Percentiles rank a stretch among this genome's conserved stretches.
Conservation (phyloP, 75 land plant species). For the Selaginella tamariscina region DNA sequence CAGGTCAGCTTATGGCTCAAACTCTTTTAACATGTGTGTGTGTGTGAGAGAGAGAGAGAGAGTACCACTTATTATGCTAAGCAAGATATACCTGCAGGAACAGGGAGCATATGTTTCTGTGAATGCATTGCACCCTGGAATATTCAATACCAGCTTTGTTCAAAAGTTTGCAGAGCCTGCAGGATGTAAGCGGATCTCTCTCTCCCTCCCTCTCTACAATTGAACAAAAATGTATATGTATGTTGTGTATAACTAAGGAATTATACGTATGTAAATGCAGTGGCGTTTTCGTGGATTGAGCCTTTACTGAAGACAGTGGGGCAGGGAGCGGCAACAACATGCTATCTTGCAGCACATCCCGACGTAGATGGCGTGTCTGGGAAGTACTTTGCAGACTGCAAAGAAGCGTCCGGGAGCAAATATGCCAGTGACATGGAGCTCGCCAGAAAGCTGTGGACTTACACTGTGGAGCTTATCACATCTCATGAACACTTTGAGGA, state of each 20-base stretch:
- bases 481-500: neutral
- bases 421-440: slow-evolving; percentile 1
- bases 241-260: neutral
- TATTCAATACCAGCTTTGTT: slow-evolving; percentile 1
- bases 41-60: neutral
- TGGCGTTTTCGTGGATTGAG: neutral
- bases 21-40: too few species aligned
- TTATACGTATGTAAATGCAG: neutral
- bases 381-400: slow-evolving; percentile 10
- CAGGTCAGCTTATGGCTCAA: too few species aligned
- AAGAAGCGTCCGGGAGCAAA: neutral
- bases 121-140: slow-evolving; percentile 10
- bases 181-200: neutral
- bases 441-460: neutral
- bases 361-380: neutral
- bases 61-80: neutral
- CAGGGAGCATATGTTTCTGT: neutral
- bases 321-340: slow-evolving; percentile 5
- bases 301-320: neutral
- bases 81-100: neutral
- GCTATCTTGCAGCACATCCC: slow-evolving; percentile 12
- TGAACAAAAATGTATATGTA: neutral
- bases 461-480: neutral
- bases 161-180: neutral
- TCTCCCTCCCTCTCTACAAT: neutral